Evolutionary conservation across 805 yeast genomes (phyloP).

Genomic region (Lipomyces yamanashiensis): DNA sequence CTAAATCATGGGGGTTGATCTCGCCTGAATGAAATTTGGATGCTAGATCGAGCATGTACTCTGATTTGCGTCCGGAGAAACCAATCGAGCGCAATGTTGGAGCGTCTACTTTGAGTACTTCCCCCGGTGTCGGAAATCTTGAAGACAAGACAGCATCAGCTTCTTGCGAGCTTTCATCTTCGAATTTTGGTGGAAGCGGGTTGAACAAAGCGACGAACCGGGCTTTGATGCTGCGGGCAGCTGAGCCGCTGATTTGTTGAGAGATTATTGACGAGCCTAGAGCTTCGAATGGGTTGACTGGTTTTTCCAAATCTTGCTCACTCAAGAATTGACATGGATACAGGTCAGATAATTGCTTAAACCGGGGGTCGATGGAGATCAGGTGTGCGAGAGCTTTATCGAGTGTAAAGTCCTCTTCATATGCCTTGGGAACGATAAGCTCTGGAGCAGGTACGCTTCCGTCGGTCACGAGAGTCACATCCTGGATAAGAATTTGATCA

Average conservation of each 20-base stretch:
- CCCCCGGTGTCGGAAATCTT: conserved; percentile 57
- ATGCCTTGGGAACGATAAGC: conserved; percentile 47
- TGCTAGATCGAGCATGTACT: conserved; percentile 41
- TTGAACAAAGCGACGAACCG: conserved; percentile 52
- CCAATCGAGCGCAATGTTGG: conserved; percentile 68
- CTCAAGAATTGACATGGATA: conserved; percentile 27
- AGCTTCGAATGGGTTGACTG: conserved; percentile 48
- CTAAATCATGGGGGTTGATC: conserved; percentile 49
- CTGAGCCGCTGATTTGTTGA: conserved; percentile 80
- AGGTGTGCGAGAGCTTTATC: conserved; percentile 31
- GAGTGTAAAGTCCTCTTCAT: conserved; percentile 19
- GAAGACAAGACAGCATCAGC: conserved; percentile 13
- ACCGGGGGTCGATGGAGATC: conserved; percentile 30
- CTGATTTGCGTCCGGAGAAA: conserved; percentile 67
- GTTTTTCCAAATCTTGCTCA: conserved; percentile 12
- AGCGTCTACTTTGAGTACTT: conserved; percentile 49
- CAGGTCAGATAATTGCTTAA: conserved; percentile 19
- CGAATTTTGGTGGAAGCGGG: conserved; percentile 29
- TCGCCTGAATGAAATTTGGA: conserved; percentile 41
- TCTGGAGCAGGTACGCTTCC: conserved; percentile 46
- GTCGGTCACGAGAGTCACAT: neutral
- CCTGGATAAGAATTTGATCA: conserved; percentile 3
- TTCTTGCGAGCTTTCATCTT: neutral
- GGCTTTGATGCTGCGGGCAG: conserved; percentile 68
- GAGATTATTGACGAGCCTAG: conserved; percentile 60